Evolutionary conservation across 2,329 filamentous ascomycete species (phyloP), one percentile per base, ranked within the genome.

Genomic region (Didymella exigua): DNA sequence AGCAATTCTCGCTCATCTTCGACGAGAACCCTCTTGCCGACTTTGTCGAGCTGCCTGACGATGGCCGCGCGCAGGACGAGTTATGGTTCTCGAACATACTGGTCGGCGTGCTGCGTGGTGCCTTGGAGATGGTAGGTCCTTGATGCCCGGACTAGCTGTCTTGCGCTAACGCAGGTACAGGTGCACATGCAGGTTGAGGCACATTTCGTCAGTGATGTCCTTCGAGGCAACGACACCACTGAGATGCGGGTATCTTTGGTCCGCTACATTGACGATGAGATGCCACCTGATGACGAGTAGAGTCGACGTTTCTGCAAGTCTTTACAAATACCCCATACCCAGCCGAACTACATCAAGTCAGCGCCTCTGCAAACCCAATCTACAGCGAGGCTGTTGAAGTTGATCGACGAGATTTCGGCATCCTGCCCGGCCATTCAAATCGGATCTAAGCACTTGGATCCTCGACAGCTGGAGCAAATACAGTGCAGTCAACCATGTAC

Each of bases 1-100:
- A 96, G 74, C 91, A 96, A 65, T 99, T 99, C 79, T 97, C 92
- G 0, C 82, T 99, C 11, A 85, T 97, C 14, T 96, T 99, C 65
- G 95, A 99, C 63, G 95, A 99, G 76, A 99, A 98, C 71, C 95
- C 95, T 0, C 80, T 99, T 55, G 93, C 93, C 46, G 95, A 99
- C 77, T 99, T 98, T 77, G 95, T 99, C 43, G 95, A 99, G 77
- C 80, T 99, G 37, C 95, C 95, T 0, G 95, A 99, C 72, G 95
- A 99, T 76, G 95, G 93, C 46, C 85, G 92, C 61, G 91, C 95
- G 3, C 95, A 99, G 76, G 93, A 97, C 70, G 93, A 98, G 78
- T 81, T 99, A 33, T 99, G 95, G 95, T 99, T 96, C 76, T 97
- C 92, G 5, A 99, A 98, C 76, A 96, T 99, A 53, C 84, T 98